phyloP scores from a whole-genome alignment of 1,284 basidiomycete species.

The Ceratobasidium sp. region DNA sequence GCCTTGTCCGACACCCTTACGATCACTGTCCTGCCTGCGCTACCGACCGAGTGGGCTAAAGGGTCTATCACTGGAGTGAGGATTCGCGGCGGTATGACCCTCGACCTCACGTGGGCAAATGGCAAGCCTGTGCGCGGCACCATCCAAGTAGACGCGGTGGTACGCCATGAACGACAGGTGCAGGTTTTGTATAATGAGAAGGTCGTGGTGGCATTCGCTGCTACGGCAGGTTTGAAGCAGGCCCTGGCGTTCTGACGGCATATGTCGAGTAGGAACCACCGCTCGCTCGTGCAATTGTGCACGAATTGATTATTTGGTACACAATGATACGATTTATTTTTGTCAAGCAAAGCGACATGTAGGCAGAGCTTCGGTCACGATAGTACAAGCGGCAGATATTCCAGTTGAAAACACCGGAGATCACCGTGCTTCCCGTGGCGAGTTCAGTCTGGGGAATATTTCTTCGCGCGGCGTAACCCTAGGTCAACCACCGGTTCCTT shows the following conservation, averaged over 20 bases:
- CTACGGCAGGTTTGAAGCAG: conserved; percentile 50
- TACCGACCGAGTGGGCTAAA: conserved; percentile 65
- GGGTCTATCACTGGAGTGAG: conserved; percentile 66
- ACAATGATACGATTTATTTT: no score
- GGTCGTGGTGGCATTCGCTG: conserved; percentile 56
- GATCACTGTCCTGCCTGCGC: conserved; percentile 67
- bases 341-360: no score
- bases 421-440: no score
- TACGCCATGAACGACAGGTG: conserved; percentile 46
- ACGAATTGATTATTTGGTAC: no score
- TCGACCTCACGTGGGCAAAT: conserved; percentile 62
- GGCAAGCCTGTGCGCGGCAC: conserved; percentile 55
- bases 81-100: conserved; percentile 65
- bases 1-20: conserved; percentile 58
- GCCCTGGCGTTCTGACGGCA: conserved; percentile 11
- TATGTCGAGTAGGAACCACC: not conserved
- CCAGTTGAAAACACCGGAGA: no score
- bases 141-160: conserved; percentile 11
- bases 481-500: no score
- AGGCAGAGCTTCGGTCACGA: no score
- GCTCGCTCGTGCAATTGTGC: no score
- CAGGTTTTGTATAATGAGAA: conserved; percentile 59
- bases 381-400: no score
- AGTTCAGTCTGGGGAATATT: no score
- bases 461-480: no score